A percentile compares a stretch with the other conserved stretches of the same genome.
These are phyloP conservation scores for Xerocomellus amylosporus DNA, from an alignment of 768 basidiomycete genomes.

Conservation along the genomic window DNA sequence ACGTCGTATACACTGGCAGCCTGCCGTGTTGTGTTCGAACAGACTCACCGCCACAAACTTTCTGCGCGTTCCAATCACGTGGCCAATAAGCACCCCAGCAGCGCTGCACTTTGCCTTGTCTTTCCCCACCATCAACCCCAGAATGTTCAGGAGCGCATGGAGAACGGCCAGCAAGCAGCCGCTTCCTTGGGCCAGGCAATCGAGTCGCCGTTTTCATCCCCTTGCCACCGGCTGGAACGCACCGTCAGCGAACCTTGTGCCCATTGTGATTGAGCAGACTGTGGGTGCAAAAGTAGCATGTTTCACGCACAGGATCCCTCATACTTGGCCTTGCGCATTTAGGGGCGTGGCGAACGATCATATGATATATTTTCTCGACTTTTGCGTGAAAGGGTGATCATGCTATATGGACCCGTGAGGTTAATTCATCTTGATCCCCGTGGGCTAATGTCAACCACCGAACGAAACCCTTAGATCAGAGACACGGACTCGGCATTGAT, in stretches of 20 bases:
- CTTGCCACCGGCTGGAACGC: slow-evolving; percentile 44
- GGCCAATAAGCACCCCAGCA: slow-evolving; percentile 8
- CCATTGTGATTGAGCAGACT: slow-evolving; percentile 92
- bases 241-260: slow-evolving; percentile 67
- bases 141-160: slow-evolving; percentile 32
- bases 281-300: slow-evolving; percentile 39
- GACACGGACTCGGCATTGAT: slow-evolving; percentile 86
- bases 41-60: slow-evolving; percentile 10
- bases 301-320: slow-evolving; percentile 13
- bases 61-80: slow-evolving; percentile 25
- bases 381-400: slow-evolving; percentile 90
- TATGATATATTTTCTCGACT: slow-evolving; percentile 97
- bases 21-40: slow-evolving; percentile 9
- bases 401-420: slow-evolving; percentile 89
- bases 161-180: slow-evolving; percentile 20
- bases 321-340: slow-evolving; percentile 9
- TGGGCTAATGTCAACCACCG: slow-evolving; percentile 10
- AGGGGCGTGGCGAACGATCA: slow-evolving; percentile 85
- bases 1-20: slow-evolving; percentile 1
- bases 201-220: slow-evolving; percentile 52
- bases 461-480: slow-evolving; percentile 57
- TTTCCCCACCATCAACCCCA: slow-evolving; percentile 3
- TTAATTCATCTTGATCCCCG: slow-evolving; percentile 6
- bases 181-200: slow-evolving; percentile 8
- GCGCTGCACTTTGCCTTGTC: not conserved